These are phyloP conservation scores for Xylariaceae sp. DNA, from an alignment of 2,329 filamentous ascomycete genomes.

Conservation along the genomic window DNA sequence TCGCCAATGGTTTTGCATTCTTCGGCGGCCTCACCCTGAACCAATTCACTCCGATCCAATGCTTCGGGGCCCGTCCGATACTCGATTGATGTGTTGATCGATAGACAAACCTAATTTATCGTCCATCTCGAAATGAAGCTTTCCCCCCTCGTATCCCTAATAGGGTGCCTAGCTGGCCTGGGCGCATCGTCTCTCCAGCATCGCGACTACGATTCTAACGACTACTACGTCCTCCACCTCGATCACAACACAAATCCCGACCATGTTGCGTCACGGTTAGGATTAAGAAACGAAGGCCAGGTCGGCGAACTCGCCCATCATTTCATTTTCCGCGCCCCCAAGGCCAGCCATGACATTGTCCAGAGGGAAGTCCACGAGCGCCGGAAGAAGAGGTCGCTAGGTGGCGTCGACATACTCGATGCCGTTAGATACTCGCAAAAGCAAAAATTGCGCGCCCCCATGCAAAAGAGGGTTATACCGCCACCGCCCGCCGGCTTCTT, in stretches of 20 bases:
- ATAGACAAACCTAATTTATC: background rate
- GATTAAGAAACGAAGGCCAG: constrained; percentile 74
- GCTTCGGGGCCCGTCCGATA: background rate
- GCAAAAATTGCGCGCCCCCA: constrained; percentile 50
- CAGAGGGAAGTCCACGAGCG: constrained; percentile 49
- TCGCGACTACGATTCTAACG: constrained; percentile 73
- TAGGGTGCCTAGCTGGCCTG: constrained; percentile 45
- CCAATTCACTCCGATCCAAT: background rate
- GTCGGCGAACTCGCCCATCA: constrained; percentile 75
- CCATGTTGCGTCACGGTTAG: constrained; percentile 67
- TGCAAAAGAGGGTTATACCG: constrained; percentile 50
- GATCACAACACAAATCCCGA: constrained; percentile 60
- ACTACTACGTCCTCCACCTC: constrained; percentile 92
- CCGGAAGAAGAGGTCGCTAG: constrained; percentile 57
- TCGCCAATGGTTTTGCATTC: background rate
- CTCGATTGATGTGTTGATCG: background rate
- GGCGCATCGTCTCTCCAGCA: constrained; percentile 48
- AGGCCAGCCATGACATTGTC: constrained; percentile 57
- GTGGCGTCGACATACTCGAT: constrained; percentile 60
- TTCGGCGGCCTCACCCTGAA: background rate
- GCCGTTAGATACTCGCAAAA: constrained; percentile 76
- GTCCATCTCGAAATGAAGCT: constrained; percentile 44
- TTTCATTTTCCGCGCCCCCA: constrained; percentile 76
- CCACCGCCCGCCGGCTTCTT: constrained; percentile 33
- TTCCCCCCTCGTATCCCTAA: constrained; percentile 47